A percentile compares a stretch with the other conserved stretches of the same genome.
Evolutionary conservation across 2,329 filamentous ascomycete species (phyloP).

Genomic region (Balansia obtecta): DNA sequence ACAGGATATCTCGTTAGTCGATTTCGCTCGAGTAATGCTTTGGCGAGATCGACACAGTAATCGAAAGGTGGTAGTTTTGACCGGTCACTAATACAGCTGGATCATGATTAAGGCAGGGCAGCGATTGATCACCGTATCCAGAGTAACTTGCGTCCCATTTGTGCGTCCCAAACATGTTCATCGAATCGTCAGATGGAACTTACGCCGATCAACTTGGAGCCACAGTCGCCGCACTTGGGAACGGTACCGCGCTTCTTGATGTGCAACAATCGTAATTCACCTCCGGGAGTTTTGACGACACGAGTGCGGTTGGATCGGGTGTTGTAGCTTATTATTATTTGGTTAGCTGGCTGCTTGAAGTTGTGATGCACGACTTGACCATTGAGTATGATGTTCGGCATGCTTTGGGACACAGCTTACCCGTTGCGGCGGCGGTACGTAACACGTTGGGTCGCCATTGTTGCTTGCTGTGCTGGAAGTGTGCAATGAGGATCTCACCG

Average conservation of each 20-base stretch:
- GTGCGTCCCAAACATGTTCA: neutral
- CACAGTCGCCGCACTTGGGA: conserved; percentile 99
- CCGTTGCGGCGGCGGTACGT: conserved; percentile 68
- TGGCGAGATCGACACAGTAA: neutral
- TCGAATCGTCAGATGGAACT: conserved; percentile 35
- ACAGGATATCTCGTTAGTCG: conserved; percentile 8
- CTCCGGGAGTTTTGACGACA: conserved; percentile 91
- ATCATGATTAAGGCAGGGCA: too few species aligned
- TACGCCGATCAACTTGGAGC: conserved; percentile 94
- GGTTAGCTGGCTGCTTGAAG: conserved; percentile 1
- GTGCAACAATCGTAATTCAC: conserved; percentile 90
- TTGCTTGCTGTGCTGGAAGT: conserved; percentile 32
- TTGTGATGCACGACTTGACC: neutral
- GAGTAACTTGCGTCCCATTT: neutral
- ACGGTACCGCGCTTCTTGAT: conserved; percentile 99
- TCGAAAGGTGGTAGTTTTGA: neutral
- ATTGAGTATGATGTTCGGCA: neutral
- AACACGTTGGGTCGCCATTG: conserved; percentile 47
- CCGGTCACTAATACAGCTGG: neutral
- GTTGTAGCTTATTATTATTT: conserved; percentile 62
- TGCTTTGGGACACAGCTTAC: conserved; percentile 38
- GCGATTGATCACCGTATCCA: neutral
- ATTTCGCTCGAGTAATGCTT: neutral
- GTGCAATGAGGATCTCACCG: conserved; percentile 24
- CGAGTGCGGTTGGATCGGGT: conserved; percentile 95